Conservation (phyloP, 305 asterid genomes). For the Lippia alba region DNA sequence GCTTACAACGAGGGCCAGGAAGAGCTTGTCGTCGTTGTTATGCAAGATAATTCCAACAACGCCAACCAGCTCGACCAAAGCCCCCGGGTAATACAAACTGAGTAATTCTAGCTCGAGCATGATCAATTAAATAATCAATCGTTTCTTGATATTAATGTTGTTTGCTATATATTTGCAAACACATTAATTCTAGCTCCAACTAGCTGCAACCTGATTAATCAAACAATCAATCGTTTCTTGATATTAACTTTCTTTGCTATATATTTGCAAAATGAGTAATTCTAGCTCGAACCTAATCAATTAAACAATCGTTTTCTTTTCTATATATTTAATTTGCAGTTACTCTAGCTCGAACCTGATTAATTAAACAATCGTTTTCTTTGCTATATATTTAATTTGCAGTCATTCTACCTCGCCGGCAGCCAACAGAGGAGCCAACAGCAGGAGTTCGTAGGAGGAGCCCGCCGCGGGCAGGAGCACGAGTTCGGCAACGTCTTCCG, state of each 20-base stretch:
- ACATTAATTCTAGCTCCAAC: neutral
- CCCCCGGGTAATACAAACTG: constrained; percentile 45
- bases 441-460: constrained; percentile 12
- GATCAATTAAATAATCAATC: too few relatives aligned
- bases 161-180: too few relatives aligned
- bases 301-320: too few relatives aligned
- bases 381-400: too few relatives aligned
- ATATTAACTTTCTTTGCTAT: too few relatives aligned
- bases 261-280: too few relatives aligned
- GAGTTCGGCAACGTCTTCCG: constrained; percentile 53
- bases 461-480: constrained; percentile 17
- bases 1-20: constrained; percentile 61
- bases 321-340: too few relatives aligned
- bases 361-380: too few relatives aligned
- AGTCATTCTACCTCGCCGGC: constrained; percentile 71
- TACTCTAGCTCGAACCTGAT: too few relatives aligned
- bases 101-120: neutral
- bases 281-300: neutral
- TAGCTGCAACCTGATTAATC: too few relatives aligned
- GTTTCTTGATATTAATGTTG: too few relatives aligned
- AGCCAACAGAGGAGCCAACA: constrained; percentile 37
- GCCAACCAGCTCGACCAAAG: constrained; percentile 70
- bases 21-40: constrained; percentile 50
- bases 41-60: constrained; percentile 52
- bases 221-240: too few relatives aligned